A percentile compares a stretch with the other conserved stretches of the same genome.
Conservation (phyloP, 2,329 filamentous ascomycete species). For the Aureobasidium sp. region DNA sequence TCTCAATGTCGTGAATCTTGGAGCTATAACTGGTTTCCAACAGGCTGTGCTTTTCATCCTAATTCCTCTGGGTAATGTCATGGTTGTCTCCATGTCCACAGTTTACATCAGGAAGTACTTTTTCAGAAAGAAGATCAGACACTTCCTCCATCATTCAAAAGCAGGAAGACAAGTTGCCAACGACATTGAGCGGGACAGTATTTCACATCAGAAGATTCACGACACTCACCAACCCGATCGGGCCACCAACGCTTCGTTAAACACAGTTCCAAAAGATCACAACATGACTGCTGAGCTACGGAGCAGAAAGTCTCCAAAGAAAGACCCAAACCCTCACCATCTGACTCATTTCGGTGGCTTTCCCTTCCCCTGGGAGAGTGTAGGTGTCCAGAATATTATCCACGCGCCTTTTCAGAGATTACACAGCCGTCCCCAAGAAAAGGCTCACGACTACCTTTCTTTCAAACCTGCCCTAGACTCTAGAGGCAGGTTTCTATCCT, state of each 20-base stretch:
- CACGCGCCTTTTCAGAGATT: not conserved
- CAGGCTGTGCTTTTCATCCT: slow-evolving; percentile 14
- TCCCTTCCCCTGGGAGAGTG: slow-evolving; percentile 6
- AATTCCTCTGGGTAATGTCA: slow-evolving; percentile 14
- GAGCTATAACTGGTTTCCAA: slow-evolving; percentile 13
- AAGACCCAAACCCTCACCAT: not conserved
- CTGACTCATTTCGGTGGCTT: slow-evolving; percentile 2
- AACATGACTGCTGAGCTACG: not conserved
- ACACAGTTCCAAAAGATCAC: not conserved
- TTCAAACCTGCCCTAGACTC: slow-evolving; percentile 25
- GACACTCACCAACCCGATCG: not conserved
- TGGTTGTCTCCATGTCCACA: slow-evolving; percentile 13
- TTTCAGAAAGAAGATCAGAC: slow-evolving; percentile 12
- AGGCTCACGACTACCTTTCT: slow-evolving; percentile 20
- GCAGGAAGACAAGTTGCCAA: not conserved
- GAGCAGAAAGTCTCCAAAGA: not conserved
- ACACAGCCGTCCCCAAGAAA: not conserved
- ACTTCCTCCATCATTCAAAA: not conserved
- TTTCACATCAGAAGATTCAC: not conserved
- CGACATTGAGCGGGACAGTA: not conserved
- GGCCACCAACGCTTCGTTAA: not conserved
- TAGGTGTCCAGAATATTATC: not conserved
- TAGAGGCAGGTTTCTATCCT: slow-evolving; percentile 24
- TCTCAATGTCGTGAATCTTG: slow-evolving; percentile 14
- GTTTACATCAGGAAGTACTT: slow-evolving; percentile 12